phyloP scores from a whole-genome alignment of 2,329 filamentous ascomycete species.

The Grosmannia huntii region DNA sequence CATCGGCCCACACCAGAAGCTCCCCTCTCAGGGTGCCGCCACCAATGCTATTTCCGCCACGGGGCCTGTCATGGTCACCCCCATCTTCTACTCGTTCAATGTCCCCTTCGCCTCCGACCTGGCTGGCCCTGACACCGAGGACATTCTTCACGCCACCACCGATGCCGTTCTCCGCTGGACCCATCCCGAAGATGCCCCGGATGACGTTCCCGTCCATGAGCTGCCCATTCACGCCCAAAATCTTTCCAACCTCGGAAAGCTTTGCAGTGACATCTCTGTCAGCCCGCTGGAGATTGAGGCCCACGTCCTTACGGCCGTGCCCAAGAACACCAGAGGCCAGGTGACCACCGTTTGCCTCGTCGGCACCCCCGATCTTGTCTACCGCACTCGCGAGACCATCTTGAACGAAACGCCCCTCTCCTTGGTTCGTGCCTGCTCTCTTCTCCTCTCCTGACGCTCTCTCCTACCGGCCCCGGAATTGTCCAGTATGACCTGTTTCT shows the following conservation, averaged over 20 bases:
- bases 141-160: slow-evolving; percentile 83
- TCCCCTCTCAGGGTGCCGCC: slow-evolving; percentile 34
- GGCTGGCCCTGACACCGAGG: slow-evolving; percentile 81
- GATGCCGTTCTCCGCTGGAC: slow-evolving; percentile 88
- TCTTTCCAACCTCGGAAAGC: slow-evolving; percentile 60
- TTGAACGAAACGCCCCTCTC: slow-evolving; percentile 86
- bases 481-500: slow-evolving; percentile 13
- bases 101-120: slow-evolving; percentile 91
- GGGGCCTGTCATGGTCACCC: slow-evolving; percentile 57
- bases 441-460: background rate
- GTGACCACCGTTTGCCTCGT: slow-evolving; percentile 86
- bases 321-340: slow-evolving; percentile 54
- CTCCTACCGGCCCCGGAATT: background rate
- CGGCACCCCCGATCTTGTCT: slow-evolving; percentile 74
- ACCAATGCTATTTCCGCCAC: slow-evolving; percentile 29
- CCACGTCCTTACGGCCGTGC: slow-evolving; percentile 68
- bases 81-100: slow-evolving; percentile 92
- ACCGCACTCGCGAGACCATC: slow-evolving; percentile 80
- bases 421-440: slow-evolving; percentile 36
- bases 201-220: slow-evolving; percentile 74
- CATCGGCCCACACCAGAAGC: slow-evolving; percentile 46
- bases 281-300: slow-evolving; percentile 63
- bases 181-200: slow-evolving; percentile 74
- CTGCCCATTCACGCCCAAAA: slow-evolving; percentile 87
- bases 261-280: slow-evolving; percentile 74